A percentile compares a stretch with the other conserved stretches of the same genome.
Conservation (phyloP, 805 yeast species). For the Candida broadrunensis region DNA sequence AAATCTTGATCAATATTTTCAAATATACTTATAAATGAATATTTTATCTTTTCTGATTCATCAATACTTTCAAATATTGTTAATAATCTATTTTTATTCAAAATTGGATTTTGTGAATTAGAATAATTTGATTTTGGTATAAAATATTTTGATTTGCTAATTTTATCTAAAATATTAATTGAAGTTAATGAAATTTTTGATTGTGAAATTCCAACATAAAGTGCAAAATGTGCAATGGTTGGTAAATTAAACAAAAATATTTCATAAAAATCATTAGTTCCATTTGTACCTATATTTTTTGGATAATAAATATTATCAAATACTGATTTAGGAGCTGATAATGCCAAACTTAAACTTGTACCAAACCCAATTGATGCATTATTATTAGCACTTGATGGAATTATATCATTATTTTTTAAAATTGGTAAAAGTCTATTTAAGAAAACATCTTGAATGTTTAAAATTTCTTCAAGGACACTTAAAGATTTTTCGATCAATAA, state of each 20-base stretch:
- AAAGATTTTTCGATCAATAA: conserved; percentile 26
- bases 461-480: conserved; percentile 39
- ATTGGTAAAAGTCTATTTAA: conserved; percentile 53
- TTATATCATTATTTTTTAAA: conserved; percentile 35
- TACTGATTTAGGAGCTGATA: conserved; percentile 17
- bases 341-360: conserved; percentile 25
- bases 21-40: conserved; percentile 66
- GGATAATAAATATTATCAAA: conserved; percentile 38
- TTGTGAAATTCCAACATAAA: conserved; percentile 65
- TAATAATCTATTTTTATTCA: conserved; percentile 59
- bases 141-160: conserved; percentile 42
- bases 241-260: conserved; percentile 70
- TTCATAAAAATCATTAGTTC: conserved; percentile 64
- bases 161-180: conserved; percentile 47
- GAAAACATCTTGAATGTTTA: conserved; percentile 58
- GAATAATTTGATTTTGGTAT: conserved; percentile 4
- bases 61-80: conserved; percentile 72
- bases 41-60: conserved; percentile 72
- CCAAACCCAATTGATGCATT: conserved; percentile 14
- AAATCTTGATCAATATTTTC: conserved; percentile 42
- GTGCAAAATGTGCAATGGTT: conserved; percentile 67
- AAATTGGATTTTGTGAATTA: conserved; percentile 18
- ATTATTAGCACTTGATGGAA: neutral
- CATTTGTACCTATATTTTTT: conserved; percentile 52
- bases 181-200: conserved; percentile 50